Conservation (phyloP, 805 yeast species). For the Limtongozyma cylindracea region DNA sequence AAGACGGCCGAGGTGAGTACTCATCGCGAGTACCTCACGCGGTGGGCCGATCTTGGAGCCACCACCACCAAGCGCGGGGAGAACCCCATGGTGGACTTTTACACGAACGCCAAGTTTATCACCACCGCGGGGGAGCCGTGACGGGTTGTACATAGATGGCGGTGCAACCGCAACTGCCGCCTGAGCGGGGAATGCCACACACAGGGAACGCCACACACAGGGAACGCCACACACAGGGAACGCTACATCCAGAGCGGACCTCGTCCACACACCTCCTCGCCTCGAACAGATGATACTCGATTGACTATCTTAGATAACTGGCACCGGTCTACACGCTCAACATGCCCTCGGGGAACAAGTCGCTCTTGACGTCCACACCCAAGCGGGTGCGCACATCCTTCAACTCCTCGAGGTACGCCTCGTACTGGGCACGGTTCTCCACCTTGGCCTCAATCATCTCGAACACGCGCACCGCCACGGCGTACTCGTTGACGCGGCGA, state of each 20-base stretch:
- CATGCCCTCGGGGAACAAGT: constrained; percentile 29
- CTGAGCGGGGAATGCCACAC: not conserved
- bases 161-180: not conserved
- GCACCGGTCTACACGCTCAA: too few relatives aligned
- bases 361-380: constrained; percentile 86
- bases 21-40: constrained; percentile 37
- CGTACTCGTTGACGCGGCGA: constrained; percentile 96
- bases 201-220: too few relatives aligned
- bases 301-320: too few relatives aligned
- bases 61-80: constrained; percentile 60
- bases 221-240: too few relatives aligned
- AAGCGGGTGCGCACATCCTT: constrained; percentile 78
- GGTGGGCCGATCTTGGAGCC: constrained; percentile 45
- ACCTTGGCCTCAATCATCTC: constrained; percentile 95
- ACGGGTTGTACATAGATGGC: not conserved
- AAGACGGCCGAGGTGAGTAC: constrained; percentile 24
- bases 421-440: constrained; percentile 80
- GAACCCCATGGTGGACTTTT: constrained; percentile 62
- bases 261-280: too few relatives aligned
- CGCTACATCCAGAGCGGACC: too few relatives aligned
- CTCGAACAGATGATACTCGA: too few relatives aligned
- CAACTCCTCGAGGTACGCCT: constrained; percentile 87
- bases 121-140: constrained; percentile 6
- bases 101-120: constrained; percentile 49
- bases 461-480: constrained; percentile 95